Evolutionary conservation across 768 basidiomycete species (phyloP), one percentile per base, ranked within the genome.

Genomic region (Rhodocollybia butyracea): DNA sequence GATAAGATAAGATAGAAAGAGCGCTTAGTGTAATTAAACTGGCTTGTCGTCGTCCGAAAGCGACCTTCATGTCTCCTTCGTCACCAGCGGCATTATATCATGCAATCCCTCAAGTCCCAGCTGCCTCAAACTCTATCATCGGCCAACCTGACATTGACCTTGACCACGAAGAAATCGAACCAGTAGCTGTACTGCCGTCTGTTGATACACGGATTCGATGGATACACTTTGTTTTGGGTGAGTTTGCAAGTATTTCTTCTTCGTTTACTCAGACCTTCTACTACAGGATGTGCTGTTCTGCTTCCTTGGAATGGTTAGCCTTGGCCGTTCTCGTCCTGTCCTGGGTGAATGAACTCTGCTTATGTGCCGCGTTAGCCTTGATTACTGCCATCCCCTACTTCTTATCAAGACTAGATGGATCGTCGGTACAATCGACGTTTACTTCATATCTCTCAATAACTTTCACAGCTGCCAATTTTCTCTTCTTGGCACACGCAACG

Each of bases 331-430:
- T 6, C 15, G 46, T 38, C 13, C 43, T 46, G 26, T 12, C 13
- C 22, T 31, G 26, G 26, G 26, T 24, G 2, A 1, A 11, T 10
- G 29, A 46, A 27, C 29, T 7, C 7, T 17, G 47, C 46, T 55
- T 48, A 11, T 50, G 21, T 13, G 21, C 12, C 19, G 34, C 29
- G 46, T 21, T 55, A 96, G 94, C 86, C 1, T 74, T 94, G 64
- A 94, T 97, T 24, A 96, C 91, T 30, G 91, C 88, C 0, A 85
- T 85, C 45, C 85, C 93, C 0, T 92, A 87, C 66, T 91, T 96
- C 66, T 66, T 88, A 30, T 82, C 89, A 0, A 77, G 90, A 54
- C 69, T 96, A 34, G 76, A 72, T 10, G 78, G 76, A 19, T 88
- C 90, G 2, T 66, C 82, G 0, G 61, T 88, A 19, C 73, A 78